Conservation (phyloP, 1,284 basidiomycete species). For the Schizophyllum commune region DNA sequence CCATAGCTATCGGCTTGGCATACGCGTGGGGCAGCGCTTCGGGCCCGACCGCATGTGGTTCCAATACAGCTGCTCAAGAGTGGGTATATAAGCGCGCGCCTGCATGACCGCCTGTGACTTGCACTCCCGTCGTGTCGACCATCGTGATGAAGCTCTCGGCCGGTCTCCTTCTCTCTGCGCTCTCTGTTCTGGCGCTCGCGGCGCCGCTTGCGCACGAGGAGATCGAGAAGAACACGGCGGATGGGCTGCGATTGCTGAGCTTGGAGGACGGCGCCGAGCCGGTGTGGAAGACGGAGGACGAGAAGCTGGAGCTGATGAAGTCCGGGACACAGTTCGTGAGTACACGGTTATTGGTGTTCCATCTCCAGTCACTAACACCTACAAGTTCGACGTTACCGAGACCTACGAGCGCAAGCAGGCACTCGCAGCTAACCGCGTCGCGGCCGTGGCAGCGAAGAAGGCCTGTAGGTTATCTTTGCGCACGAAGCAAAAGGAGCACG, state of each 20-base stretch:
- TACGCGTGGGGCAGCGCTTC: background rate
- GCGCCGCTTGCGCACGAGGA: constrained; percentile 25
- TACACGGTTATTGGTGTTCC: constrained; percentile 20
- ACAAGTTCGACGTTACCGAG: constrained; percentile 42
- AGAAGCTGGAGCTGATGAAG: constrained; percentile 33
- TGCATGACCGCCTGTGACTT: background rate
- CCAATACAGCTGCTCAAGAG: background rate
- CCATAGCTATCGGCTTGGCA: background rate
- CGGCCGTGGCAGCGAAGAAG: constrained; percentile 16
- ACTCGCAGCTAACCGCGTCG: constrained; percentile 1
- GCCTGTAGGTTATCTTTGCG: constrained; percentile 18
- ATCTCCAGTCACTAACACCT: background rate
- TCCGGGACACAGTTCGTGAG: constrained; percentile 25
- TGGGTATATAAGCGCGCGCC: background rate
- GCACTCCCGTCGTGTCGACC: background rate
- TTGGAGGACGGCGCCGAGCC: constrained; percentile 27
- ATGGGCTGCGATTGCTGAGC: constrained; percentile 40
- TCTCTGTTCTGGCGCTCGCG: constrained; percentile 7
- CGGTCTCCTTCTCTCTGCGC: background rate
- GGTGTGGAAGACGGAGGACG: constrained; percentile 33
- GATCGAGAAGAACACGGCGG: constrained; percentile 25
- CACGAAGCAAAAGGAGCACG: constrained; percentile 13
- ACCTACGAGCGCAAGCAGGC: constrained; percentile 42
- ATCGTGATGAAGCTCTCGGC: background rate
- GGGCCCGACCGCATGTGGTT: background rate